phyloP scores from a whole-genome alignment of 371 early-diverging fungal genomes.

The Mortierella sp. region DNA sequence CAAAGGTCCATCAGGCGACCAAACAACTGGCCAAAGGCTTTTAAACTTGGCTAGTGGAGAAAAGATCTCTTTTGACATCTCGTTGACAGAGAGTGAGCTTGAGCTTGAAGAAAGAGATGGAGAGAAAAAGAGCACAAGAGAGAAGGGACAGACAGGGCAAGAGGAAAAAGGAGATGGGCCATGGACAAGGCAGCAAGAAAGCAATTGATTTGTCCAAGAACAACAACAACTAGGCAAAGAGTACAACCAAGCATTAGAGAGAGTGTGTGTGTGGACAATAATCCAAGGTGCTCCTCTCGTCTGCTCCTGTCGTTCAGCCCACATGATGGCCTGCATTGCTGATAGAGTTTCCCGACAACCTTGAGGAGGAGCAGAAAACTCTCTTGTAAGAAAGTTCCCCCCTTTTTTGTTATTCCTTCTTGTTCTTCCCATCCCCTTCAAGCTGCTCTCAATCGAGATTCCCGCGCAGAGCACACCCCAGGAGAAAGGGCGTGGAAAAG shows the following conservation, averaged over 20 bases:
- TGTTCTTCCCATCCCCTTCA: neutral
- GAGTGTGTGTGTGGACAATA: neutral
- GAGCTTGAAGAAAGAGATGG: neutral
- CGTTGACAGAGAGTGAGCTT: neutral
- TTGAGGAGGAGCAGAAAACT: neutral
- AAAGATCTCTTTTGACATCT: neutral
- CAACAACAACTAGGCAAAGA: neutral
- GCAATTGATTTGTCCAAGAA: neutral
- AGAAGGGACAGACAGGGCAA: neutral
- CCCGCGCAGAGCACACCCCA: neutral
- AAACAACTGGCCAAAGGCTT: neutral
- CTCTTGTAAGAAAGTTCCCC: neutral
- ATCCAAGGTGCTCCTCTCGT: neutral
- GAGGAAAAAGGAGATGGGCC: neutral
- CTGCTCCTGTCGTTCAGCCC: neutral
- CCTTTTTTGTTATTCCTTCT: neutral
- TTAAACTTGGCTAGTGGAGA: neutral
- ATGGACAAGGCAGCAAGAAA: neutral
- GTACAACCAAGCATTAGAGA: neutral
- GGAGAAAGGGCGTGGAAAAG: neutral
- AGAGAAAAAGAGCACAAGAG: neutral
- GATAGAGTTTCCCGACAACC: conserved; percentile 10
- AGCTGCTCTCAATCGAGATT: neutral
- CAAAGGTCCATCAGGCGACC: neutral
- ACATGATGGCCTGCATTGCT: conserved; percentile 4